Evolutionary conservation across 768 basidiomycete genomes (phyloP).

Genomic region (Termitomyces heimii): DNA sequence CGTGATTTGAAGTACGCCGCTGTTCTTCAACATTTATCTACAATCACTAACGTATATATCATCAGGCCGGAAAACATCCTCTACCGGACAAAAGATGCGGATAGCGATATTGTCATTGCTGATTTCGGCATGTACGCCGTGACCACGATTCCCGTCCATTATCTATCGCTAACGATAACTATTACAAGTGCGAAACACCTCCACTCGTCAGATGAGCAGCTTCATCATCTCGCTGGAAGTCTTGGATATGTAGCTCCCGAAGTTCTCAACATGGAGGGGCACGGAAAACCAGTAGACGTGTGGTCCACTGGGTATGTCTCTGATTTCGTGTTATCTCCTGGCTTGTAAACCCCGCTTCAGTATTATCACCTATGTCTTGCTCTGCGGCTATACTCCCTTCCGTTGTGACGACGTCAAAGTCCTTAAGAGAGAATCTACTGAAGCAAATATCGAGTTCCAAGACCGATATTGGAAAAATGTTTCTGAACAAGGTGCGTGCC

Average conservation of each 20-base stretch:
- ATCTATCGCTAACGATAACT: neutral
- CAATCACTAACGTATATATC: neutral
- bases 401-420: conserved; percentile 73
- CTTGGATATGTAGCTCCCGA: conserved; percentile 93
- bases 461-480: conserved; percentile 94
- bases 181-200: conserved; percentile 74
- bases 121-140: conserved; percentile 90
- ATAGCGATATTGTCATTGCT: conserved; percentile 89
- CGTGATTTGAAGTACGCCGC: conserved; percentile 81
- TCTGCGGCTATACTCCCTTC: conserved; percentile 96
- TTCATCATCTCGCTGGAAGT: conserved; percentile 70
- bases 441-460: conserved; percentile 85
- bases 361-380: conserved; percentile 90
- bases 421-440: conserved; percentile 79
- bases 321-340: neutral
- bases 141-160: conserved; percentile 16
- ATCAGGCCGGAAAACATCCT: conserved; percentile 92
- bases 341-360: conserved; percentile 30
- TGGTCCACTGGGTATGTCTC: conserved; percentile 83
- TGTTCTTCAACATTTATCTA: neutral
- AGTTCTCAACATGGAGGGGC: conserved; percentile 73
- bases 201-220: conserved; percentile 61
- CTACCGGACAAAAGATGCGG: conserved; percentile 68
- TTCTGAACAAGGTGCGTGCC: conserved; percentile 56
- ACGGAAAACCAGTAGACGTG: conserved; percentile 89